Base-by-base conservation (phyloP, 108 stramenopile genomes). In the Parietichytrium sp. region DNA sequence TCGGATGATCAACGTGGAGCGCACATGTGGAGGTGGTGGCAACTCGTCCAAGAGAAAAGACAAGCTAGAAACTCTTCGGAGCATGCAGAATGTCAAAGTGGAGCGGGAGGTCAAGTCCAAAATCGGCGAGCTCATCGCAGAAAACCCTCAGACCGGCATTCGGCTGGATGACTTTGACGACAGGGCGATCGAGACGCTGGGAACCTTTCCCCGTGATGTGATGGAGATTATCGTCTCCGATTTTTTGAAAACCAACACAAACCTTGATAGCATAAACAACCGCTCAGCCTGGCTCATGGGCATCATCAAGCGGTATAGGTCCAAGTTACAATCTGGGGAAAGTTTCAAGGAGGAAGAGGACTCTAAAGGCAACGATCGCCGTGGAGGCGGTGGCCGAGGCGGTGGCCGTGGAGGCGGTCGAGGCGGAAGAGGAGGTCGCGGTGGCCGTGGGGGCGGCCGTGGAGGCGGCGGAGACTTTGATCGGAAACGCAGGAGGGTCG, bases 221-320 rank as follows among this genome's bases (percentile, higher is more conserved):
- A 72, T 72, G 61, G 61, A 72, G 61, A 33, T 45, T 13, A 72
- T 72, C 33, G 61, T 72, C 33, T 45, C 61, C 12, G 61, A 72
- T 33, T 72, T 72, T 27, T 45, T 72, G 61, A 33, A 72, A 25
- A 45, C 61, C 42, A 42, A 72, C 33, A n/a, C n/a, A n/a, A 72
- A 72, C 61, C 33, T 72, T 10, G 38, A 16, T 6, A 23, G n/a
- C 38, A 42, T 72, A 0, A 42, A 72, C 23, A 72, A 72, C 3
- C 61, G 61, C 20, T 42, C 61, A 20, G 61, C 61, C 29, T 72
- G 61, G 61, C 61, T 72, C 61, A 72, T 72, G 61, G 61, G 61
- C 33, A 72, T 72, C 38, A 25, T 72, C 8, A 45, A 33, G 42
- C 61, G 61, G 6, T 10, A 33, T 10, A 16, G 61, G n/a, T 33